phyloP scores from a whole-genome alignment of 1,284 basidiomycete species.

The Ustilago trichophora region DNA sequence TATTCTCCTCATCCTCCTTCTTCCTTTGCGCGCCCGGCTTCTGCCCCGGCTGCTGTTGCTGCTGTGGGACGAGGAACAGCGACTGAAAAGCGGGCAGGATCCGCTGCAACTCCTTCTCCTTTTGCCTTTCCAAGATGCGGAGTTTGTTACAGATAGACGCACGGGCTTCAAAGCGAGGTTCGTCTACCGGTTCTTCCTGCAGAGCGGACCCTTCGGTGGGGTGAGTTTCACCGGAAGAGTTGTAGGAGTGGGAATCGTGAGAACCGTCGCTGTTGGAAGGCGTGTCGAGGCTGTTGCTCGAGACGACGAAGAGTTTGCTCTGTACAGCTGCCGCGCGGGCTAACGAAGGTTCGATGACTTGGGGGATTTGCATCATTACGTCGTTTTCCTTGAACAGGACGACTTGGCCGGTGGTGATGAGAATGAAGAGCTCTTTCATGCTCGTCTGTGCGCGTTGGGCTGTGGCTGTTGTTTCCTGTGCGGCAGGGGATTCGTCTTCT shows the following conservation, averaged over 20 bases:
- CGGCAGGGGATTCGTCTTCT: not conserved
- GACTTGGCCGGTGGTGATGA: constrained; percentile 29
- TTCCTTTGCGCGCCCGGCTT: not conserved
- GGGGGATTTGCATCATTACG: constrained; percentile 44
- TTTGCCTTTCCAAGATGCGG: constrained; percentile 27
- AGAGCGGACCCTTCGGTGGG: constrained; percentile 7
- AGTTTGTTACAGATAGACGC: constrained; percentile 41
- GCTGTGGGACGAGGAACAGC: constrained; percentile 30
- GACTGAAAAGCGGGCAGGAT: constrained; percentile 40
- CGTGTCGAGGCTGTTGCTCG: constrained; percentile 12
- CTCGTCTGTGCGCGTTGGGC: not conserved
- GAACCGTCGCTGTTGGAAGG: constrained; percentile 14
- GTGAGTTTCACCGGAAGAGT: not conserved
- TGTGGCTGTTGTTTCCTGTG: not conserved
- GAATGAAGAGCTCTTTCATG: constrained; percentile 26
- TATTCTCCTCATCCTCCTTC: not conserved
- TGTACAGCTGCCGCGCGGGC: constrained; percentile 1
- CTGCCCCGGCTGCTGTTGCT: too few relatives aligned
- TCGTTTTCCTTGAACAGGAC: constrained; percentile 32
- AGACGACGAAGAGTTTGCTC: constrained; percentile 17
- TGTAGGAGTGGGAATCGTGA: constrained; percentile 13
- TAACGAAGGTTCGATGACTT: constrained; percentile 20
- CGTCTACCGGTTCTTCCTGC: constrained; percentile 32
- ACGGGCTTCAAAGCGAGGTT: constrained; percentile 28
- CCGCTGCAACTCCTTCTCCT: constrained; percentile 39